Percentiles rank a stretch among this genome's conserved stretches.
Conservation (phyloP, 139 green algal species). For the Micromonas pusilla region DNA sequence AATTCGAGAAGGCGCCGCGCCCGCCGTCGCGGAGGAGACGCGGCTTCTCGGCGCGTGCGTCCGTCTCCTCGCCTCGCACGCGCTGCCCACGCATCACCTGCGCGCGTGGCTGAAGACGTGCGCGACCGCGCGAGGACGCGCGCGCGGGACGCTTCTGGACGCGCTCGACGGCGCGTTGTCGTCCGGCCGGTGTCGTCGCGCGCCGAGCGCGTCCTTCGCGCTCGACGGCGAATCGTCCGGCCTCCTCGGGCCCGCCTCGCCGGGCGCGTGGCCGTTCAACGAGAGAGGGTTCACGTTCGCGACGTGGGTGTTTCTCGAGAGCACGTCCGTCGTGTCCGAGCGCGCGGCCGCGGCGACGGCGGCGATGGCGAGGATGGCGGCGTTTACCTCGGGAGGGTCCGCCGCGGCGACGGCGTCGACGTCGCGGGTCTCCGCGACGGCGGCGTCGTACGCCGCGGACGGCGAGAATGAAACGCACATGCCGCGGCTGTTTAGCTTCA, state of each 20-base stretch:
- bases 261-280: slow-evolving; percentile 35
- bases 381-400: slow-evolving; percentile 1
- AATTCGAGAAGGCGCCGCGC: background rate
- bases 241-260: background rate
- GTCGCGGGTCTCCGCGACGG: background rate
- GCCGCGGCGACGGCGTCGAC: background rate
- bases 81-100: background rate
- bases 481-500: slow-evolving; percentile 42
- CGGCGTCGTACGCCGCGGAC: background rate
- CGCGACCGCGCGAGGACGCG: background rate
- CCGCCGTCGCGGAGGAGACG: background rate
- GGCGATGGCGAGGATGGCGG: slow-evolving; percentile 14
- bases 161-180: background rate
- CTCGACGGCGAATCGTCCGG: background rate
- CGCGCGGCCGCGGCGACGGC: slow-evolving; percentile 19
- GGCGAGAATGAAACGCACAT: slow-evolving; percentile 36
- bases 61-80: background rate
- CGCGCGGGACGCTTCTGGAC: background rate
- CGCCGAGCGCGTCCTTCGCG: background rate
- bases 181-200: background rate
- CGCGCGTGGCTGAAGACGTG: background rate
- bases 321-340: slow-evolving; percentile 20
- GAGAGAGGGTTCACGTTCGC: slow-evolving; percentile 34
- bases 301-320: slow-evolving; percentile 43
- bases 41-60: background rate